Percentiles rank a stretch among this genome's conserved stretches.
phyloP scores from a whole-genome alignment of 2,329 filamentous ascomycete genomes.

The Myrmaecium sp. region DNA sequence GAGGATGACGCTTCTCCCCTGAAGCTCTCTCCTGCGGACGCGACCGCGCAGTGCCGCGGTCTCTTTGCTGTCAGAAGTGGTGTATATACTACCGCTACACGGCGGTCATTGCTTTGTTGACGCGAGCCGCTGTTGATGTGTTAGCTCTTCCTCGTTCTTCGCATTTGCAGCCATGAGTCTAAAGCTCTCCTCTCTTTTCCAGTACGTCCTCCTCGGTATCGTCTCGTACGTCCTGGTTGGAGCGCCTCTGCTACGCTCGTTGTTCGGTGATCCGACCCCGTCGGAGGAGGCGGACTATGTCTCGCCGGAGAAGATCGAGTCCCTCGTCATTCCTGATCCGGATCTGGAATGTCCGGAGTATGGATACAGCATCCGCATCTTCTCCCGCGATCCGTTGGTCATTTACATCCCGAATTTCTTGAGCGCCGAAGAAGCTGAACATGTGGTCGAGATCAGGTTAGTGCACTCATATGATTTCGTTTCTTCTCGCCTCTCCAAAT shows the following conservation, averaged over 20 bases:
- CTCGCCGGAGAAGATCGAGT: conserved; percentile 16
- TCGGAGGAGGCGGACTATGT: conserved; percentile 3
- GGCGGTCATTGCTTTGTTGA: no score
- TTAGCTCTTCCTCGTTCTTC: no score
- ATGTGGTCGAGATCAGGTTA: conserved; percentile 37
- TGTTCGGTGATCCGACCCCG: conserved; percentile 5
- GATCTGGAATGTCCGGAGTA: conserved; percentile 22
- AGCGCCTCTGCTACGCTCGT: conserved; percentile 13
- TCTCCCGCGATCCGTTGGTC: conserved; percentile 36
- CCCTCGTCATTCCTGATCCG: conserved; percentile 22
- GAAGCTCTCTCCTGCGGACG: no score
- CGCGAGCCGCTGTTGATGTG: no score
- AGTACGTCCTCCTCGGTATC: conserved; percentile 14
- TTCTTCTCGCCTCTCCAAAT: conserved; percentile 3
- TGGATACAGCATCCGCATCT: conserved; percentile 28
- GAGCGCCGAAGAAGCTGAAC: conserved; percentile 28
- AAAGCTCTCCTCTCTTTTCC: conserved; percentile 10
- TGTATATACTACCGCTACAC: no score
- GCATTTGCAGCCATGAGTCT: conserved; percentile 4
- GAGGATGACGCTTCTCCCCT: no score
- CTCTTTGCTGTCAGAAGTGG: no score
- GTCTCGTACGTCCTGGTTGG: conserved; percentile 19
- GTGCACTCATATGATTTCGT: conserved; percentile 1
- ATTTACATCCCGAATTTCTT: conserved; percentile 43
- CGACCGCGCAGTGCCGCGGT: no score